Evolutionary conservation across 129 eudicot genomes (phyloP), one percentile per base, ranked within the genome.

Genomic region (Lactuca saligna): DNA sequence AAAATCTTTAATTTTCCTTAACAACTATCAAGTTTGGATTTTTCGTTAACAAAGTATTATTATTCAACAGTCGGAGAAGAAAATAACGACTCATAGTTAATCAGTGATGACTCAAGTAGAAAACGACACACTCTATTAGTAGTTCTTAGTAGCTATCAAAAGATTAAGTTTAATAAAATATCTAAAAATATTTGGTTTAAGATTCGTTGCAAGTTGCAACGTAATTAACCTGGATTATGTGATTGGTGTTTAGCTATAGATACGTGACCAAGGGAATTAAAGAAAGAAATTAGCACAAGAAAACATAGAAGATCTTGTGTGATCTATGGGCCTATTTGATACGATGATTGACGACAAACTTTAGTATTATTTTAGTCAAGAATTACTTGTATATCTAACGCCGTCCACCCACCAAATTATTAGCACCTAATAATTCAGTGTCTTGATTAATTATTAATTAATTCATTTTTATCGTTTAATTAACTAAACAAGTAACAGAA

Each of bases 331-430:
- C 66, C 63, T 75, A 69, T 75, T 75, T 72, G 75, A 68, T 75
- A 65, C 69, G 84, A 55, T 61, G 75, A 68, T 69, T 63, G 57
- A 77, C 73, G 68, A 66, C 69, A 62, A 58, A 67, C 78, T 71
- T 80, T 60, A 14, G 59, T 38, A 69, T 17, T 80, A 74, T 68
- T 71, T 79, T 68, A 78, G 53, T 57, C 50, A 12, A 54, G 25
- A 56, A 53, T 75, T 32, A 20, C 60, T 64, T 68, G 57, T 69
- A 62, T 70, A 80, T 80, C 79, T 81, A 78, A 78, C 76, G 86
- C 83, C 82, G 81, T 79, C 82, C 84, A 80, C 82, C 86, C 81
- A 76, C 88, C 89, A 72, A 66, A 80, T 81, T 78, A 80, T 87
- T 81, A 51, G 68, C 67, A 41, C 54, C 80, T 77, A 79, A 82